phyloP scores from a whole-genome alignment of 2,329 filamentous ascomycete genomes.

The Dactylella cylindrospora region DNA sequence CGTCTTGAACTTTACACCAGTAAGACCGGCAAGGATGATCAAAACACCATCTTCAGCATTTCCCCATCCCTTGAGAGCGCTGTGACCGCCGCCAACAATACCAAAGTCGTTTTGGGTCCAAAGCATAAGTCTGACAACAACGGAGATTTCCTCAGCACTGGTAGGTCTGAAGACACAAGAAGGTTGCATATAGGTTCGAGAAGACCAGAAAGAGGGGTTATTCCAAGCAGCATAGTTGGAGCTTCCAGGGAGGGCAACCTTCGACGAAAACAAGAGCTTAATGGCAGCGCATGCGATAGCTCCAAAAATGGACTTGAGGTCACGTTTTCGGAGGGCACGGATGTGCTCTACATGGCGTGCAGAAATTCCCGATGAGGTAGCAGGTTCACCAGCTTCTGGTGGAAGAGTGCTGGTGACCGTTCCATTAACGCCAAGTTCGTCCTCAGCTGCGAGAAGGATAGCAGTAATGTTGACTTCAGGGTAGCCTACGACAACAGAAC shows the following conservation, averaged over 20 bases:
- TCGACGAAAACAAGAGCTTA: not conserved
- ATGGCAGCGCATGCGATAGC: conserved; percentile 12
- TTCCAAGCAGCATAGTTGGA: conserved; percentile 22
- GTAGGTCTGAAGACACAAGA: conserved; percentile 25
- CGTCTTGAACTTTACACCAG: conserved; percentile 6
- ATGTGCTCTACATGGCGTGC: conserved; percentile 5
- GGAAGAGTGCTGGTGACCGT: conserved; percentile 25
- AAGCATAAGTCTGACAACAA: conserved; percentile 19
- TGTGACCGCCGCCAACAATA: conserved; percentile 36
- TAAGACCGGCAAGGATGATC: conserved; percentile 12
- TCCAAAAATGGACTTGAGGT: not conserved
- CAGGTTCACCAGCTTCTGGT: conserved; percentile 1
- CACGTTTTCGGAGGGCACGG: conserved; percentile 9
- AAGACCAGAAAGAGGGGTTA: conserved; percentile 37
- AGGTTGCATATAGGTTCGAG: conserved; percentile 24
- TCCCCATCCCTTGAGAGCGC: conserved; percentile 39
- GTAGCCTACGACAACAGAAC: conserved; percentile 13
- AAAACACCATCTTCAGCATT: conserved; percentile 32
- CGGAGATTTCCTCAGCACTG: conserved; percentile 12
- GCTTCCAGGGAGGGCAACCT: conserved; percentile 4
- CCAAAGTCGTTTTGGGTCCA: conserved; percentile 12
- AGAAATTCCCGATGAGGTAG: not conserved
- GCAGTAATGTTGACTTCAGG: conserved; percentile 26
- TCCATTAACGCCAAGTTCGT: conserved; percentile 32
- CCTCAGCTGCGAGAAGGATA: conserved; percentile 29